Evolutionary conservation across 352 stramenopile species (phyloP).

Genomic region (Phytophthora citricola): DNA sequence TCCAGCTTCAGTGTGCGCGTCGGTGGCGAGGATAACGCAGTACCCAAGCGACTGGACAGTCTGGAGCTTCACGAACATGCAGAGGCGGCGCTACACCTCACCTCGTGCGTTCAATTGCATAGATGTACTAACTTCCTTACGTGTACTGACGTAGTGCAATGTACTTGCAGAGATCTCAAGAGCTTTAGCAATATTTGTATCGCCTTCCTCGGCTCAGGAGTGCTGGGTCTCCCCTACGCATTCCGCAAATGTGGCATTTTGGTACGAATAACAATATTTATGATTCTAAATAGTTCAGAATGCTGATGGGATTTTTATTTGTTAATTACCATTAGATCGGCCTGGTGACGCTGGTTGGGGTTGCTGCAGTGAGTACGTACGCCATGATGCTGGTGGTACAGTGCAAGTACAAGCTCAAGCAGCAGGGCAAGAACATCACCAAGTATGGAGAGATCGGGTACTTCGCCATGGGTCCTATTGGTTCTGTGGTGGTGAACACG

Average conservation of each 20-base stretch:
- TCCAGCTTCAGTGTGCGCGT: conserved; percentile 35
- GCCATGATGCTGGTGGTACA: conserved; percentile 79
- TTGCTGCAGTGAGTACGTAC: conserved; percentile 69
- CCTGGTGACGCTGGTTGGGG: conserved; percentile 56
- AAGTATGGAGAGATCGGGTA: conserved; percentile 91
- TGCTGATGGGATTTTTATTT: not conserved
- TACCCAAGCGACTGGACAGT: conserved; percentile 28
- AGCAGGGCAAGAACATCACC: conserved; percentile 49
- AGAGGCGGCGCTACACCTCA: conserved; percentile 44
- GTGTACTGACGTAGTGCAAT: too few relatives aligned
- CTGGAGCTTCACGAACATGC: conserved; percentile 28
- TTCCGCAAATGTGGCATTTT: conserved; percentile 91
- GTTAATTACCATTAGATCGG: conserved; percentile 43
- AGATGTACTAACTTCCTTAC: too few relatives aligned
- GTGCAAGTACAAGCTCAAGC: conserved; percentile 83
- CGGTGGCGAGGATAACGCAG: conserved; percentile 2
- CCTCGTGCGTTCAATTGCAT: conserved; percentile 41
- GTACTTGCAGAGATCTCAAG: conserved; percentile 48
- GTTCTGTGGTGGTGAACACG: conserved; percentile 81
- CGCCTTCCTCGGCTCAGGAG: conserved; percentile 92
- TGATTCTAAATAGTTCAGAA: not conserved
- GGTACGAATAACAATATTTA: conserved; percentile 23
- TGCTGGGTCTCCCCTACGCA: conserved; percentile 90
- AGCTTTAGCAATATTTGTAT: conserved; percentile 89
- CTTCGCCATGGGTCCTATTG: conserved; percentile 70